phyloP scores from a whole-genome alignment of 2,329 filamentous ascomycete genomes.

The Hysterium pulicare region DNA sequence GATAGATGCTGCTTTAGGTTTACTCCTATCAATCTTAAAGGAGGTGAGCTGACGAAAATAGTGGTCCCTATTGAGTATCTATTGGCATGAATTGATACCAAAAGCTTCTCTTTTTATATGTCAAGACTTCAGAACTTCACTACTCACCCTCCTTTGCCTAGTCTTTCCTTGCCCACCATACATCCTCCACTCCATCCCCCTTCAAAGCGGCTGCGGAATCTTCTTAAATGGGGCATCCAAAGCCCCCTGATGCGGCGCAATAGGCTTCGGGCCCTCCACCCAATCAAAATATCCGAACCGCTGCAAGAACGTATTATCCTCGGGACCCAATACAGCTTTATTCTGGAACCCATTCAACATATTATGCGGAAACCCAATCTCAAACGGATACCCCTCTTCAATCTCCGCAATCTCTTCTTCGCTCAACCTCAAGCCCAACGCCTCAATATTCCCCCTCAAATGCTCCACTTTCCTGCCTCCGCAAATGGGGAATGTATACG shows the following conservation, averaged over 20 bases:
- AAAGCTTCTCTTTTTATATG: no score
- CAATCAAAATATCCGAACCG: slow-evolving; percentile 22
- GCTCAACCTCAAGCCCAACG: slow-evolving; percentile 58
- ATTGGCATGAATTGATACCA: no score
- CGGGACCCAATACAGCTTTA: slow-evolving; percentile 19
- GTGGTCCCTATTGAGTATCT: no score
- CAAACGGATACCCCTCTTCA: slow-evolving; percentile 59
- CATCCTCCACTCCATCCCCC: no score
- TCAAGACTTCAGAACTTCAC: no score
- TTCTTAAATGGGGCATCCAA: slow-evolving; percentile 13
- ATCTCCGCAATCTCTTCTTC: slow-evolving; percentile 64
- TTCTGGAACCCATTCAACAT: slow-evolving; percentile 18
- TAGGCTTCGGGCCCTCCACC: slow-evolving; percentile 20
- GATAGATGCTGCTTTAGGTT: no score
- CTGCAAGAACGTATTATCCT: slow-evolving; percentile 20
- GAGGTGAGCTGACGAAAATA: no score
- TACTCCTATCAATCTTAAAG: no score
- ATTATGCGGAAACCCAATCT: slow-evolving; percentile 61
- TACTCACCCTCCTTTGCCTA: no score
- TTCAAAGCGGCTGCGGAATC: no score
- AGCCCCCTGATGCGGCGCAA: slow-evolving; percentile 22
- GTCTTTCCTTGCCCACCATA: no score
- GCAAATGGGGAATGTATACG: slow-evolving; percentile 70
- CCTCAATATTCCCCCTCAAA: slow-evolving; percentile 66
- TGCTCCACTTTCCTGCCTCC: slow-evolving; percentile 69